Conservation (phyloP, 768 basidiomycete genomes). For the Hericium alpestre region DNA sequence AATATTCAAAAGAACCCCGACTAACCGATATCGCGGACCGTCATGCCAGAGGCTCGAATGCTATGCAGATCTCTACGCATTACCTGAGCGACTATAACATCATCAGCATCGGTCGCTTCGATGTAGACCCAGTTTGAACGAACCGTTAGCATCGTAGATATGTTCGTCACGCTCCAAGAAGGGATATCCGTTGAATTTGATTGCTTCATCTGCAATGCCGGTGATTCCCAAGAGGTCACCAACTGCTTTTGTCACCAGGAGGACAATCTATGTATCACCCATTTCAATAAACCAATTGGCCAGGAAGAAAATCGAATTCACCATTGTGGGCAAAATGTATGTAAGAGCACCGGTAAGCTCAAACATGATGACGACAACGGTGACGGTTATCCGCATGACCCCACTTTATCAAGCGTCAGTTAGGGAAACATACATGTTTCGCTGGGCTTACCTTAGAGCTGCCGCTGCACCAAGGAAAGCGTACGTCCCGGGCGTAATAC, state of each 20-base stretch:
- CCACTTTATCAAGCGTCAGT: constrained; percentile 42
- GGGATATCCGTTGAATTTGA: constrained; percentile 93
- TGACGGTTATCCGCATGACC: constrained; percentile 93
- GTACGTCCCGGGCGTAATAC: constrained; percentile 97
- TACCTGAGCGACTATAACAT: constrained; percentile 63
- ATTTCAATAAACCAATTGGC: neutral
- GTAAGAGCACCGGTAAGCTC: constrained; percentile 95
- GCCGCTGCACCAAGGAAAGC: constrained; percentile 96
- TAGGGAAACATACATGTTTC: neutral
- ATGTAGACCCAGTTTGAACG: constrained; percentile 15
- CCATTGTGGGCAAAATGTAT: constrained; percentile 97
- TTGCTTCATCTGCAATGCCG: constrained; percentile 96
- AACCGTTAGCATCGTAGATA: constrained; percentile 84
- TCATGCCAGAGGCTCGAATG: constrained; percentile 66
- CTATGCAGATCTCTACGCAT: constrained; percentile 78
- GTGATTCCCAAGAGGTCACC: constrained; percentile 88
- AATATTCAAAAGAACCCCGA: neutral
- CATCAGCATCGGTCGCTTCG: neutral
- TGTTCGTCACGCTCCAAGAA: constrained; percentile 95
- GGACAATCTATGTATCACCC: constrained; percentile 62
- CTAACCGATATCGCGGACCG: constrained; percentile 72
- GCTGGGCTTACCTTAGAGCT: constrained; percentile 60
- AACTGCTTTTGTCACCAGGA: constrained; percentile 93
- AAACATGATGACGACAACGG: constrained; percentile 99
- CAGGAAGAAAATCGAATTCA: constrained; percentile 20